phyloP scores from a whole-genome alignment of 2,329 filamentous ascomycete genomes.

The Diaporthe australafricana region DNA sequence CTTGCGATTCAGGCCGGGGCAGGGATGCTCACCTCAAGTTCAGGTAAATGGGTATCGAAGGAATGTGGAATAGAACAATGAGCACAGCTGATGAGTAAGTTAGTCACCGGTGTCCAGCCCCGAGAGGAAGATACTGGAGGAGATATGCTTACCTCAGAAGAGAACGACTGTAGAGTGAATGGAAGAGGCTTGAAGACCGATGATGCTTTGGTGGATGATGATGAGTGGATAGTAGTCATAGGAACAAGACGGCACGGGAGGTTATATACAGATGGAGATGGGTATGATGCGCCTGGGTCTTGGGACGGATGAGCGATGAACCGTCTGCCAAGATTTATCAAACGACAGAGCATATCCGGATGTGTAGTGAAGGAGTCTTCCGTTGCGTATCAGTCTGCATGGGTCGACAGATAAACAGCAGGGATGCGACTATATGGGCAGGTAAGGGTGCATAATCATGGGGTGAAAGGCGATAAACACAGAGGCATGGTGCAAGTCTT shows the following conservation, averaged over 20 bases:
- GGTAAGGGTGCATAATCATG: slow-evolving; percentile 15
- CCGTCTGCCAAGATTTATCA: slow-evolving; percentile 46
- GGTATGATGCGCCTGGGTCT: slow-evolving; percentile 22
- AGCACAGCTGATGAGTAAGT: slow-evolving; percentile 56
- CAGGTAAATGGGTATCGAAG: slow-evolving; percentile 49
- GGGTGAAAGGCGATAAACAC: slow-evolving; percentile 7
- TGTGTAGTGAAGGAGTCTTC: slow-evolving; percentile 51
- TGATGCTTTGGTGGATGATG: slow-evolving; percentile 48
- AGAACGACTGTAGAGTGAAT: slow-evolving; percentile 55
- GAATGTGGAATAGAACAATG: slow-evolving; percentile 57
- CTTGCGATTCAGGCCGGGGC: neutral
- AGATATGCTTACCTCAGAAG: slow-evolving; percentile 55
- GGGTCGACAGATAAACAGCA: slow-evolving; percentile 46
- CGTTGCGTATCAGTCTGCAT: slow-evolving; percentile 55
- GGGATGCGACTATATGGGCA: slow-evolving; percentile 13
- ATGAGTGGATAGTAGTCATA: slow-evolving; percentile 43
- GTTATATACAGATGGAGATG: slow-evolving; percentile 52
- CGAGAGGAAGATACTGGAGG: neutral
- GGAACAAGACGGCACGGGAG: slow-evolving; percentile 41
- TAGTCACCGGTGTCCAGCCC: slow-evolving; percentile 40
- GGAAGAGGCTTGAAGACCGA: slow-evolving; percentile 48
- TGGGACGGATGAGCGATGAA: slow-evolving; percentile 38
- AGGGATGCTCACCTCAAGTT: slow-evolving; percentile 47
- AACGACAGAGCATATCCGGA: slow-evolving; percentile 49
- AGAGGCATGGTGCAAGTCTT: slow-evolving; percentile 2